Percentiles rank a stretch among this genome's conserved stretches.
Conservation (phyloP, 176 grass and related monocot species). For the Cymbopogon citratus region DNA sequence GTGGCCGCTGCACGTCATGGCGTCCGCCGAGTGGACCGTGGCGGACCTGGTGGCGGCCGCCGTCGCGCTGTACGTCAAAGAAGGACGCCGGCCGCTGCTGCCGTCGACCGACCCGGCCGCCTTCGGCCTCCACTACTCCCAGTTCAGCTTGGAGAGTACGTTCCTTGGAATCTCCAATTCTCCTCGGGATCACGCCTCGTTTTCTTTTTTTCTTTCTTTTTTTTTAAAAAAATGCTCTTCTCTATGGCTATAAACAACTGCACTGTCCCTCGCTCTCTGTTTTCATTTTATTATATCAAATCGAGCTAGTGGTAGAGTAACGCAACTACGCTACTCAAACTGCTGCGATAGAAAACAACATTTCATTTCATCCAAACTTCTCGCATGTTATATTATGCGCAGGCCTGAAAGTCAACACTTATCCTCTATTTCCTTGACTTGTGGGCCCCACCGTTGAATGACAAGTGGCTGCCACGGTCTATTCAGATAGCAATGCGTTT, state of each 20-base stretch:
- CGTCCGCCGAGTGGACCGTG: constrained; percentile 68
- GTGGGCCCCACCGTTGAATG: not conserved
- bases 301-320: not conserved
- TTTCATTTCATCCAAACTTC: not conserved
- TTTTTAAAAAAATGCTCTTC: no score
- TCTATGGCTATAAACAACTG: not conserved
- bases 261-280: not conserved
- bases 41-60: constrained; percentile 58
- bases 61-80: constrained; percentile 66
- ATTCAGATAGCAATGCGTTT: no score
- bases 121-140: constrained; percentile 83
- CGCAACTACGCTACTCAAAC: not conserved
- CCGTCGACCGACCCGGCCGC: constrained; percentile 34
- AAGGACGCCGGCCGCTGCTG: constrained; percentile 55
- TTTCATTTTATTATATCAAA: not conserved
- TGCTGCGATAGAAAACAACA: not conserved
- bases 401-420: not conserved
- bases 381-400: not conserved
- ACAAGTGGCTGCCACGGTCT: not conserved
- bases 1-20: constrained; percentile 91
- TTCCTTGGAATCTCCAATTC: not conserved
- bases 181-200: not conserved
- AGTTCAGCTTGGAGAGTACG: constrained; percentile 92
- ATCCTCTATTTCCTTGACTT: not conserved
- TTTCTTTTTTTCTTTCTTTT: no score